A percentile compares a stretch with the other conserved stretches of the same genome.
Conservation (phyloP, 2,329 filamentous ascomycete genomes). For the Ophiostoma quercus region DNA sequence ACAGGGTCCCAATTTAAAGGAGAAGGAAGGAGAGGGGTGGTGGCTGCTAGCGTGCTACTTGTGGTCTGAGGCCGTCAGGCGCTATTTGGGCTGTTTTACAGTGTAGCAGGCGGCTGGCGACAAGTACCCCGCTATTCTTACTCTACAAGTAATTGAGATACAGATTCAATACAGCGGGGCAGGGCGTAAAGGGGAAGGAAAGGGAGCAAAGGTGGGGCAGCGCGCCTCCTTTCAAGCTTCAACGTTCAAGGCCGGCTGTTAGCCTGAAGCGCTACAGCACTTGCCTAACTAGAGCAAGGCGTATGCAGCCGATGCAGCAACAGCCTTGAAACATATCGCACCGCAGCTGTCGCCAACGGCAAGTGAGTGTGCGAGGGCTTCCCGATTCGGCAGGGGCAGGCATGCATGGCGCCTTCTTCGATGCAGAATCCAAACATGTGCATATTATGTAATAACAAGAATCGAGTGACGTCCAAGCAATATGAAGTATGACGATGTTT, state of each 20-base stretch:
- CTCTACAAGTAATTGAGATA: background rate
- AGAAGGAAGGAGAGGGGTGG: constrained; percentile 15
- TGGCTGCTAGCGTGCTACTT: constrained; percentile 17
- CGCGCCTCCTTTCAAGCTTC: background rate
- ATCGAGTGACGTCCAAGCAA: background rate
- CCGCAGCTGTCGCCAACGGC: constrained; percentile 1
- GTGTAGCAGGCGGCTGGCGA: constrained; percentile 1
- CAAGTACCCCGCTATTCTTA: constrained; percentile 21
- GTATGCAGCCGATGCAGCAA: background rate
- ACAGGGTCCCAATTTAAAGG: constrained; percentile 17
- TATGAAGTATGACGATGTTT: background rate
- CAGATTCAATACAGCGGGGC: constrained; percentile 16
- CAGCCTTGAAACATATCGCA: constrained; percentile 2
- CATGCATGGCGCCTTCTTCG: background rate
- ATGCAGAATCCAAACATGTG: background rate
- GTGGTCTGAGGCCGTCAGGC: constrained; percentile 6
- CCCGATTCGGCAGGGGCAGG: constrained; percentile 1
- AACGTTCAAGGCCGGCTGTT: background rate
- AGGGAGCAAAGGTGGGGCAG: constrained; percentile 18
- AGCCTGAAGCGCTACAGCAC: background rate
- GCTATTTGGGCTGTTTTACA: background rate
- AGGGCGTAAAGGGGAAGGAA: constrained; percentile 17
- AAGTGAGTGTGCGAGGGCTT: background rate
- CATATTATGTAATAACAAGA: background rate
- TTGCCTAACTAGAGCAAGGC: background rate